Percentiles rank a stretch among this genome's conserved stretches.
Conservation (phyloP, 306 rosid species). For the Notholithocarpus densiflorus region DNA sequence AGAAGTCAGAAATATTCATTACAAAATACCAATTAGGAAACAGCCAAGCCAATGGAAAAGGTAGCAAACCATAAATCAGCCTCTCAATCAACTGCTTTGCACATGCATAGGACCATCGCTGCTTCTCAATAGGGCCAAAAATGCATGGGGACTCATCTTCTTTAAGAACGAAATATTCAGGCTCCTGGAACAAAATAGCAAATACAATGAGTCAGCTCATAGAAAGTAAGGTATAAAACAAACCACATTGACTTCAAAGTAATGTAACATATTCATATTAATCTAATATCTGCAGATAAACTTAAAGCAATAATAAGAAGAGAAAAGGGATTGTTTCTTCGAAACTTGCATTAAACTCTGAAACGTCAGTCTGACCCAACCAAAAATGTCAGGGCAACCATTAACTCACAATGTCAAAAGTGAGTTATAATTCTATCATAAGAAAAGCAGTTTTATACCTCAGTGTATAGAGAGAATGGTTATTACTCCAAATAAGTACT, state of each 20-base stretch:
- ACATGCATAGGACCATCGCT: constrained; percentile 95
- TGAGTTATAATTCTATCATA: background rate
- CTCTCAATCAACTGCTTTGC: constrained; percentile 95
- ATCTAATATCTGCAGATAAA: background rate
- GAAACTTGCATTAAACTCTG: background rate
- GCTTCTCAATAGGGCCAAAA: constrained; percentile 90
- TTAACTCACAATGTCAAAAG: background rate
- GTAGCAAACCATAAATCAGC: constrained; percentile 70
- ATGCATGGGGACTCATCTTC: constrained; percentile 89
- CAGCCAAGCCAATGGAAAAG: background rate
- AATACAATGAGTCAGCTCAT: constrained; percentile 13
- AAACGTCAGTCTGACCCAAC: background rate
- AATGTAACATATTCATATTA: background rate
- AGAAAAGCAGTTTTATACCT: background rate
- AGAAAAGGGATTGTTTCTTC: background rate
- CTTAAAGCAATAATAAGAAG: no score
- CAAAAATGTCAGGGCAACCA: background rate
- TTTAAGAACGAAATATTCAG: constrained; percentile 70
- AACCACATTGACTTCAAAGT: background rate
- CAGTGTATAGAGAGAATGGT: background rate
- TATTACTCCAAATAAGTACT: background rate
- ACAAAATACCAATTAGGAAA: background rate
- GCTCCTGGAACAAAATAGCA: constrained; percentile 51
- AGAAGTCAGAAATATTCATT: constrained; percentile 8
- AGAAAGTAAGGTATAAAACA: background rate